phyloP scores from a whole-genome alignment of 2,329 filamentous ascomycete genomes.

The Colletotrichum sp. region DNA sequence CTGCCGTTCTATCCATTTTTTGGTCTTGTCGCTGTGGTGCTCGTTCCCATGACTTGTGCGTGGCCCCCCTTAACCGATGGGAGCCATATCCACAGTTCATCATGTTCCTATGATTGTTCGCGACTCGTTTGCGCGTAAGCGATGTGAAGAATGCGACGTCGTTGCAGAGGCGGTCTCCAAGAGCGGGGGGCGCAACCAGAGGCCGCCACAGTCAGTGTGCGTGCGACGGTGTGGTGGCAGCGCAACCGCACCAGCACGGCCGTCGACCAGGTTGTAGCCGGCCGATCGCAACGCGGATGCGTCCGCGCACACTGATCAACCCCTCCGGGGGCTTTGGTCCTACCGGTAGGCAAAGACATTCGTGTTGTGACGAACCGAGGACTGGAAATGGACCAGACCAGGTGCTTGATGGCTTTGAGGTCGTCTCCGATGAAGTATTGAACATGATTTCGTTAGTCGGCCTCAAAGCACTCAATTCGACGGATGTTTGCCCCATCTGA shows the following conservation, averaged over 20 bases:
- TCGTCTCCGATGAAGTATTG: not conserved
- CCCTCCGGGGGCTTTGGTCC: not conserved
- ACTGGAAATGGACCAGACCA: not conserved
- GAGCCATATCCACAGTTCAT: not conserved
- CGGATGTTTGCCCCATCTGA: not conserved
- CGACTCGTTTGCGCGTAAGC: conserved; percentile 12
- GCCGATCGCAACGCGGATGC: conserved; percentile 11
- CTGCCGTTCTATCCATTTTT: not conserved
- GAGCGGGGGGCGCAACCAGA: not conserved
- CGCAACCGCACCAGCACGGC: not conserved
- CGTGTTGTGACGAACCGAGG: not conserved
- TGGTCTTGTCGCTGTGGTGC: not conserved
- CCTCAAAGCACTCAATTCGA: not conserved
- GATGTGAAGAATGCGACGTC: conserved; percentile 18
- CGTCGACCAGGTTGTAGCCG: conserved; percentile 2
- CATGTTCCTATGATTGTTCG: not conserved
- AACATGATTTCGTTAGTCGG: not conserved
- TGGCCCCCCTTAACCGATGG: not conserved
- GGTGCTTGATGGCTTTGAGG: not conserved
- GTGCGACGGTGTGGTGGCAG: not conserved
- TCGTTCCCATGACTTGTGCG: not conserved
- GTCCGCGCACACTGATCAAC: conserved; percentile 1
- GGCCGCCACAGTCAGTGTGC: not conserved
- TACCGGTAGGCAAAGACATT: not conserved
- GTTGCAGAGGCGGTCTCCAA: conserved; percentile 6